Evolutionary conservation across 257 asterid genomes (phyloP).

Genomic region (Phtheirospermum japonicum): DNA sequence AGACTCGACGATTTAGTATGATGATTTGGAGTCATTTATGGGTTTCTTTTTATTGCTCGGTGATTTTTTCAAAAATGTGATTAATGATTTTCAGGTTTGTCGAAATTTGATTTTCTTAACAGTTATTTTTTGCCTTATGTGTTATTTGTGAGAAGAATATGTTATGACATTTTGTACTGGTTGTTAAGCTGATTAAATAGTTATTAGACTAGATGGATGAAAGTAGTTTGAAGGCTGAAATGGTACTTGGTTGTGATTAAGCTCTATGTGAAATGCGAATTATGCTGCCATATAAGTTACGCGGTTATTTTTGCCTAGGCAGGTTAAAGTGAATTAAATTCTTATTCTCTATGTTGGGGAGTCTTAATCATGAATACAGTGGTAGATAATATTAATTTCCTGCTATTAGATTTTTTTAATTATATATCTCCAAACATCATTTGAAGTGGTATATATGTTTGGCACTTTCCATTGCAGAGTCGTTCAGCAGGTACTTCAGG

Average conservation of each 20-base stretch:
- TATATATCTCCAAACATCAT: not conserved
- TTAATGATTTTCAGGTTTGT: not conserved
- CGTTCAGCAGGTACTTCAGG: constrained; percentile 79
- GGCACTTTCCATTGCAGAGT: constrained; percentile 49
- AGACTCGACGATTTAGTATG: not conserved
- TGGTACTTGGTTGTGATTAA: not conserved
- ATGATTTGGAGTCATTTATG: not conserved
- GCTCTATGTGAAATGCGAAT: not conserved
- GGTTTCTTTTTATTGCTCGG: not conserved
- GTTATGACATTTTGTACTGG: not conserved
- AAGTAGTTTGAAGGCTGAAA: not conserved
- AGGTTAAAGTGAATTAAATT: not conserved
- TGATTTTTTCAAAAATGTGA: not conserved
- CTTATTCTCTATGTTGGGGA: not conserved
- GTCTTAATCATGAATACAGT: not conserved
- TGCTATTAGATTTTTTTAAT: not conserved
- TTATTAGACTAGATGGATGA: not conserved
- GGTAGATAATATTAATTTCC: not conserved
- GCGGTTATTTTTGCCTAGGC: constrained; percentile 2
- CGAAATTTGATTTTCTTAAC: not conserved
- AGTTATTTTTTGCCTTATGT: not conserved
- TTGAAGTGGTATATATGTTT: constrained; percentile 11
- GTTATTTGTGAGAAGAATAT: not conserved
- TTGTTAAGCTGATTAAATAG: not conserved
- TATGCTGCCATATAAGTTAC: not conserved